Evolutionary conservation across 371 early-diverging fungal species (phyloP), one percentile per base, ranked within the genome.

Genomic region (Apophysomyces elegans): DNA sequence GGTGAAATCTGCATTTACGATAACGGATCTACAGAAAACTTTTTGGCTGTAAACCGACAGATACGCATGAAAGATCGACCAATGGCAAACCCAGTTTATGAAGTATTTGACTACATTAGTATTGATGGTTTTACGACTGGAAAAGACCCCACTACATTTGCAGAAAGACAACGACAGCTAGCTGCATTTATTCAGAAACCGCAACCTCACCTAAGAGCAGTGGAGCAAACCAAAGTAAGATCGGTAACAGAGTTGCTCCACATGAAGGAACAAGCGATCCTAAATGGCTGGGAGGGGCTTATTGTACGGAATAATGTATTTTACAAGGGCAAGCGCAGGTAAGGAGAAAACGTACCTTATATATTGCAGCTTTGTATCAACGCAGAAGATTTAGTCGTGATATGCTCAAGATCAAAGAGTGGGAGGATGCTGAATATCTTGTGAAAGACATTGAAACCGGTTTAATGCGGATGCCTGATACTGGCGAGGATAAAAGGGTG

Each of bases 301-400:
- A 81, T 88, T 38, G 21, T 88, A 16, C 74, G 87, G n/a, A 76
- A 72, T 62, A 74, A 88, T 69, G 64, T 68, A 1, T 64, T 67
- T 5, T 88, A 87, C 59, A 78, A 84, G 65, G 88, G 88, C 36
- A 85, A 80, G 58, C 68, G 88, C 65, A 82, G 79, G 84, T 85
- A 76, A 71, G 56, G 36, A 26, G 5, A 26, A 1, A 35, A 13
- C 5, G 14, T 21, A 38, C 7, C 16, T 11, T 12, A 16, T 11
- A 12, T 0, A 16, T 1, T 32, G 16, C 36, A 14, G 47, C 59
- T 65, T 8, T 26, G 32, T 26, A 26, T 2, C 32, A 26, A 26
- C 32, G 32, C 32, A 26, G 32, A 2, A 26, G 32, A 26, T 26
- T 26, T 57, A 87, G 85, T 37, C 77, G 76, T 6, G 75, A 86